phyloP scores from a whole-genome alignment of 2,329 filamentous ascomycete genomes.

The Mycosphaerelloides madeirae region DNA sequence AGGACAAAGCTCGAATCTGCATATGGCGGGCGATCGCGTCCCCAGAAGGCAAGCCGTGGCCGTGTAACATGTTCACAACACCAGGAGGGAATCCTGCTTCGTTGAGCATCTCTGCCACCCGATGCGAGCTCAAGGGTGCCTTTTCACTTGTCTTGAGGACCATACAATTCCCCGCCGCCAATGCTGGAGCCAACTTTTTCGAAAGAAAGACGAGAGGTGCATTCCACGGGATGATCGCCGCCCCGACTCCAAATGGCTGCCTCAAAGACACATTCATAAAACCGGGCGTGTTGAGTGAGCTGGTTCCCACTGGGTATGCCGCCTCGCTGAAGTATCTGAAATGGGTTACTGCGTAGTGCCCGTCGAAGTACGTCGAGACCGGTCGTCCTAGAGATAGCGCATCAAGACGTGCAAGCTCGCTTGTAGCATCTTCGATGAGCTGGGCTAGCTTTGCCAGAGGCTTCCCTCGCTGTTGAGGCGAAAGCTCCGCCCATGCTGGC shows the following conservation, averaged over 20 bases:
- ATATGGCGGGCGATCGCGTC: constrained; percentile 28
- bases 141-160: constrained; percentile 51
- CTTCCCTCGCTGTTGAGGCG: constrained; percentile 10
- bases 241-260: constrained; percentile 51
- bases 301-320: constrained; percentile 40
- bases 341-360: constrained; percentile 29
- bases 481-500: constrained; percentile 11
- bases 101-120: constrained; percentile 29
- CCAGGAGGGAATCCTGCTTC: constrained; percentile 40
- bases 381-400: constrained; percentile 11
- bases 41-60: constrained; percentile 29
- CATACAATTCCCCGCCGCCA: constrained; percentile 57
- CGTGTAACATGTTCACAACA: constrained; percentile 35
- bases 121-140: constrained; percentile 5
- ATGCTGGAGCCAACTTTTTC: constrained; percentile 54
- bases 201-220: constrained; percentile 41
- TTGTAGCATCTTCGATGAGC: constrained; percentile 12
- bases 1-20: constrained; percentile 27
- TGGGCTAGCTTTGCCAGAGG: constrained; percentile 18
- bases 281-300: constrained; percentile 45
- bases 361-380: constrained; percentile 34
- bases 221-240: constrained; percentile 58
- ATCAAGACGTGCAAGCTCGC: constrained; percentile 17
- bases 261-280: constrained; percentile 37
- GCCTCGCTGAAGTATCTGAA: constrained; percentile 43